Evolutionary conservation across 148 eudicot genomes (phyloP), one percentile per base, ranked within the genome.

Genomic region (Suaeda aralocaspica): DNA sequence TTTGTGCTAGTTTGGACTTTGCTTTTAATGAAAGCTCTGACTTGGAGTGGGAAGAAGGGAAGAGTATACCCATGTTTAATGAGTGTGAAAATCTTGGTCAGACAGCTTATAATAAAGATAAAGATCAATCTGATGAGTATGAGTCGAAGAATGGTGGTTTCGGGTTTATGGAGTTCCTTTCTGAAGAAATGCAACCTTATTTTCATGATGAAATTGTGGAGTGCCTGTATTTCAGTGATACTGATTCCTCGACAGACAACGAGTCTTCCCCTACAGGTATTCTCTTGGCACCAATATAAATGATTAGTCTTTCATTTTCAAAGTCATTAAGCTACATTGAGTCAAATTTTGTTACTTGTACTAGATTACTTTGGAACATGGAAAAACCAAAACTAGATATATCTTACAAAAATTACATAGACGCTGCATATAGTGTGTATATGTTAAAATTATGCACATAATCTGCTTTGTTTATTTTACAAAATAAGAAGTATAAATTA

Each of bases 41-140:
- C 34, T 84, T 89, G 85, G 97, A 85, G 19, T 88, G 92, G 92
- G 93, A 85, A 61, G 85, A 74, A 21, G 88, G 83, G 39, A 74
- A 67, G 29, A 24, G 67, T 65, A 68, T 33, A 68, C 72, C 45
- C 9, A 36, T 49, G 30, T 14, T 61, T 18, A 77, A 83, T 2
- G 26, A 46, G 25, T 60, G 52, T 64, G 71, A 33, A 6, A 28
- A 42, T 52, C 59, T 59, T 21, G 22, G 34, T 21, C 68, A 74
- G 68, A 58, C 51, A 41, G 80, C 76, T 44, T 34, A 67, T 16
- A 79, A 49, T 50, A 57, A 24, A 60, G 80, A 74, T 60, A 39
- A 25, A 45, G 62, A 72, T 31, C 81, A 79, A 69, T 9, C 58
- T 0, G 34, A 52, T 71, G 42, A 64, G 51, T 45, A 18, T 19